phyloP scores from a whole-genome alignment of 2,329 filamentous ascomycete species.

The Pezizomycotina sp. region DNA sequence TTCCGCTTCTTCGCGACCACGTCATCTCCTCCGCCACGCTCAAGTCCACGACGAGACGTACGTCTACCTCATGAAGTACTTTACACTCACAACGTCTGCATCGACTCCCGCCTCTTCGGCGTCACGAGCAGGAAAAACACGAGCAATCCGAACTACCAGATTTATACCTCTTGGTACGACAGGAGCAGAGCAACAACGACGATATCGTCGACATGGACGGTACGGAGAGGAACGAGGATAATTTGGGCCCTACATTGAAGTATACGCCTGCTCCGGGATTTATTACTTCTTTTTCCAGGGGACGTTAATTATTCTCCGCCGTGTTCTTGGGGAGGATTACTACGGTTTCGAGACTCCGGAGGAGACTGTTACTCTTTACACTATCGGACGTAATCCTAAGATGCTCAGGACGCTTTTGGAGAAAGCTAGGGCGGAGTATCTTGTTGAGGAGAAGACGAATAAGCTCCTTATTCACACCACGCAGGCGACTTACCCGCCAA shows the following conservation, averaged over 20 bases:
- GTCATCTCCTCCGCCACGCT: conserved; percentile 25
- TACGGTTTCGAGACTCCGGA: conserved; percentile 12
- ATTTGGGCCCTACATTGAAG: conserved; percentile 19
- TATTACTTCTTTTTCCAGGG: conserved; percentile 20
- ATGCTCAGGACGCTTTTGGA: conserved; percentile 20
- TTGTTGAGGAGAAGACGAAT: conserved; percentile 19
- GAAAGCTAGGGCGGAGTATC: conserved; percentile 18
- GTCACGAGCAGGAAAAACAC: conserved; percentile 22
- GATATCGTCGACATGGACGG: conserved; percentile 4
- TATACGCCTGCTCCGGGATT: conserved; percentile 19
- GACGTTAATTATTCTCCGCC: conserved; percentile 19
- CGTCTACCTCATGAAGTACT: conserved; percentile 25
- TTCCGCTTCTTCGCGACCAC: conserved; percentile 10
- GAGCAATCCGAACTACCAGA: conserved; percentile 13
- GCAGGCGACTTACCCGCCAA: conserved; percentile 9
- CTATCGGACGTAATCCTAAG: conserved; percentile 21
- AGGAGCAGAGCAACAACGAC: conserved; percentile 1
- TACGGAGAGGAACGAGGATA: conserved; percentile 9
- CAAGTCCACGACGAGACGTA: conserved; percentile 25
- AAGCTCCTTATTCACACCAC: conserved; percentile 21
- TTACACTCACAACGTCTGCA: conserved; percentile 22
- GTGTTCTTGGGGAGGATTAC: conserved; percentile 15
- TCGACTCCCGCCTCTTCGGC: conserved; percentile 25
- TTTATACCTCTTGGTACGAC: conserved; percentile 12
- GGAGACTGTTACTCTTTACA: conserved; percentile 17